phyloP scores from a whole-genome alignment of 2,329 filamentous ascomycete species.

The Hypoxylon sp. region DNA sequence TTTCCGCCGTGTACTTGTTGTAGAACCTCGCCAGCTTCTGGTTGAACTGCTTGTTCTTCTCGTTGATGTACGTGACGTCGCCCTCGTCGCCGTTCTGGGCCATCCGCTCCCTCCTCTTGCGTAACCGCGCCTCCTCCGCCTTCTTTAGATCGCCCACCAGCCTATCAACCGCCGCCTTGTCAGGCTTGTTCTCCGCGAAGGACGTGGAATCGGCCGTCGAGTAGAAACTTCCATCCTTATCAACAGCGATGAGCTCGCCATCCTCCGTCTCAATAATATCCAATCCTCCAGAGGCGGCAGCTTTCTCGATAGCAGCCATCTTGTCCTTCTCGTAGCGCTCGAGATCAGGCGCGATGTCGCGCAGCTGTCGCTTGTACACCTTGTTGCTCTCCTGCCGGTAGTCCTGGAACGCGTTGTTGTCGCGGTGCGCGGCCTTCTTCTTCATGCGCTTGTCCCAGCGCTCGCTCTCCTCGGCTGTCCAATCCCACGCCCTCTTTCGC shows the following conservation, averaged over 20 bases:
- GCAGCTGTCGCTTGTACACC: slow-evolving; percentile 92
- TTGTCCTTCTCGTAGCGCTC: slow-evolving; percentile 92
- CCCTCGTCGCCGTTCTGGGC: slow-evolving; percentile 84
- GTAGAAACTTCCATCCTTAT: slow-evolving; percentile 92
- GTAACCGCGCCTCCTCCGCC: slow-evolving; percentile 87
- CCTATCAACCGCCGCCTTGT: slow-evolving; percentile 88
- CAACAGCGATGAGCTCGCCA: slow-evolving; percentile 93
- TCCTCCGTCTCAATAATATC: slow-evolving; percentile 97
- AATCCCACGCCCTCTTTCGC: slow-evolving; percentile 98
- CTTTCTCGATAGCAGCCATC: slow-evolving; percentile 85
- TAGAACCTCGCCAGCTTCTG: slow-evolving; percentile 96
- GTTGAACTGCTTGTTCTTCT: slow-evolving; percentile 99
- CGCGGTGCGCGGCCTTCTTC: slow-evolving; percentile 85
- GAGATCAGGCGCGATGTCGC: slow-evolving; percentile 81
- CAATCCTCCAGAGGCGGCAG: slow-evolving; percentile 85
- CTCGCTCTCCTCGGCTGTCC: slow-evolving; percentile 95
- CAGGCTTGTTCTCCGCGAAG: slow-evolving; percentile 88
- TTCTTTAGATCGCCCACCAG: slow-evolving; percentile 88
- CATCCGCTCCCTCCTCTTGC: slow-evolving; percentile 86
- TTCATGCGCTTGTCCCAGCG: slow-evolving; percentile 92
- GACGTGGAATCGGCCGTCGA: slow-evolving; percentile 86
- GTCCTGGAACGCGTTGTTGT: slow-evolving; percentile 91
- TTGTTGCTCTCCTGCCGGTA: slow-evolving; percentile 90
- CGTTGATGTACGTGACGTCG: slow-evolving; percentile 99
- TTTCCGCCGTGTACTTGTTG: slow-evolving; percentile 98